phyloP scores from a whole-genome alignment of 331 rosid genomes.

The Pyrus hybrid region DNA sequence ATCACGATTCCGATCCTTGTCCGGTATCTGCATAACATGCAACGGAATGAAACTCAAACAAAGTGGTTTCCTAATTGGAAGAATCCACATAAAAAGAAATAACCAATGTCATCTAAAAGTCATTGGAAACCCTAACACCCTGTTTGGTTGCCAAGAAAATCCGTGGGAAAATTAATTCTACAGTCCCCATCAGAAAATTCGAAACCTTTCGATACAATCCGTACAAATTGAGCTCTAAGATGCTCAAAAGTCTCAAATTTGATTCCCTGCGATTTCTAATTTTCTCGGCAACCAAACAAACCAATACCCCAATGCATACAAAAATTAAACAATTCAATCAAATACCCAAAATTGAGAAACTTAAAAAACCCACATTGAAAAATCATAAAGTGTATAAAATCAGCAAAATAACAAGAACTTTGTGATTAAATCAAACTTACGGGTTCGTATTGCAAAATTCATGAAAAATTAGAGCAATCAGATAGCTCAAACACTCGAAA shows the following conservation, averaged over 20 bases:
- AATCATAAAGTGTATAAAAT: background rate
- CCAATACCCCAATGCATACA: background rate
- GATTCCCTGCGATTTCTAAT: background rate
- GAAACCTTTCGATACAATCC: background rate
- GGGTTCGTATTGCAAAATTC: background rate
- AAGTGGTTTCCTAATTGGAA: background rate
- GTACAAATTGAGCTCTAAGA: background rate
- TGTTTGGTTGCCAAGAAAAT: background rate
- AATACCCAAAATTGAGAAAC: background rate
- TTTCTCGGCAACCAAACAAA: conserved; percentile 12
- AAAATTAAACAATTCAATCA: background rate
- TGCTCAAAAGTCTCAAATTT: background rate
- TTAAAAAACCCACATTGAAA: background rate
- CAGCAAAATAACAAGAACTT: background rate
- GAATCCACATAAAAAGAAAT: background rate
- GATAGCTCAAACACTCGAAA: conserved; percentile 24
- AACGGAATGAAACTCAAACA: background rate
- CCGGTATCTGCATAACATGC: conserved; percentile 31
- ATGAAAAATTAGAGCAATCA: conserved; percentile 12
- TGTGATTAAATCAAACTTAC: background rate
- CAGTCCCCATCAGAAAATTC: background rate
- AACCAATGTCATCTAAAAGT: background rate
- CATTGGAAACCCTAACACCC: conserved; percentile 1
- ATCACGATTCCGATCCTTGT: conserved; percentile 15
- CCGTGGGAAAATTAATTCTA: background rate